A percentile compares a stretch with the other conserved stretches of the same genome.
Evolutionary conservation across 2,329 filamentous ascomycete genomes (phyloP).

Genomic region (Fonsecaea multimorphosa): DNA sequence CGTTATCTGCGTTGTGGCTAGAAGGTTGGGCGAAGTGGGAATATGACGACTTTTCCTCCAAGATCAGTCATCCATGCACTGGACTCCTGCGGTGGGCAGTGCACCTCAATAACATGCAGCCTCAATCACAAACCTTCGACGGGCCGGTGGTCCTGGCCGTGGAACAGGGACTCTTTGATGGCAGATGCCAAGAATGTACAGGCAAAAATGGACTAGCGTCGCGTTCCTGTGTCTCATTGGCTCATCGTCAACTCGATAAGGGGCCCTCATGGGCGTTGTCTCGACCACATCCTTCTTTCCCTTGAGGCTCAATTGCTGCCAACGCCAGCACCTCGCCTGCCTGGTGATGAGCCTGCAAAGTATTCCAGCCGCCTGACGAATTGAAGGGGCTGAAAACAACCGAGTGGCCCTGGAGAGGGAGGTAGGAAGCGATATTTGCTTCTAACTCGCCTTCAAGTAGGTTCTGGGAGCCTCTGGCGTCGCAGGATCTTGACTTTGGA

Average conservation of each 20-base stretch:
- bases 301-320: not conserved
- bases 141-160: no score
- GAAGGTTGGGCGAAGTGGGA: no score
- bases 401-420: not conserved
- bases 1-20: no score
- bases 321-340: not conserved
- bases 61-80: no score
- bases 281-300: not conserved
- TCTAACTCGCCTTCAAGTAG: not conserved
- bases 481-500: constrained; percentile 12
- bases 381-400: not conserved
- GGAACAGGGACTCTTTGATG: no score
- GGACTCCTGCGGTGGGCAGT: no score
- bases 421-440: not conserved
- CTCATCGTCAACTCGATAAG: not conserved
- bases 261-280: not conserved
- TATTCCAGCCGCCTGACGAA: no score
- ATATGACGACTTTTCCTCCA: no score
- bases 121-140: no score
- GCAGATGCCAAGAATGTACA: not conserved
- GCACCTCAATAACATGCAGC: no score
- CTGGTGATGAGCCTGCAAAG: not conserved
- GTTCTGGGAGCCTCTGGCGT: not conserved
- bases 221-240: not conserved
- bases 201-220: not conserved